Percentiles rank a stretch among this genome's conserved stretches.
phyloP scores from a whole-genome alignment of 352 stramenopile genomes.

The Halophytophthora batemanensis region DNA sequence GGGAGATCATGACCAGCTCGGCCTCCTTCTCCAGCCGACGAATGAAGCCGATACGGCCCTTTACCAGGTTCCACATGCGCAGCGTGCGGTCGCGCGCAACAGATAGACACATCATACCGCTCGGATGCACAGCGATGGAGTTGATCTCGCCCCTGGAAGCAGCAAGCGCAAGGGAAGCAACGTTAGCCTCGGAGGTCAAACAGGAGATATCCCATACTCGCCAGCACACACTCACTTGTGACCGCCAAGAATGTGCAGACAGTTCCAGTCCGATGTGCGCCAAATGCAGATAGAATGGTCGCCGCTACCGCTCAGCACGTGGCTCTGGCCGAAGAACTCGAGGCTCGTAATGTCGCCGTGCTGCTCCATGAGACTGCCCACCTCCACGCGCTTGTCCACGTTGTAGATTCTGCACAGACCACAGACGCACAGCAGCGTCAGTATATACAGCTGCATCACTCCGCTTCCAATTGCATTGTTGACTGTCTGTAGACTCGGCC shows the following conservation, averaged over 20 bases:
- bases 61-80: constrained; percentile 90
- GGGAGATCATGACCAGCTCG: constrained; percentile 70
- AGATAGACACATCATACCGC: constrained; percentile 84
- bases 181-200: not conserved
- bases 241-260: constrained; percentile 84
- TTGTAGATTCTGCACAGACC: constrained; percentile 74
- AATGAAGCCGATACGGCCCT: constrained; percentile 87
- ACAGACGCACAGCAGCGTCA: constrained; percentile 6
- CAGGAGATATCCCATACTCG: not conserved
- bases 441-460: not conserved
- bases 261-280: constrained; percentile 89
- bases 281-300: constrained; percentile 90
- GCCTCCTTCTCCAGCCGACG: constrained; percentile 81
- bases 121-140: constrained; percentile 85
- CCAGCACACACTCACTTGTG: constrained; percentile 57
- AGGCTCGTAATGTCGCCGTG: constrained; percentile 83
- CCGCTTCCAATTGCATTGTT: constrained; percentile 2
- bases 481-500: not conserved
- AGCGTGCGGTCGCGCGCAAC: constrained; percentile 80
- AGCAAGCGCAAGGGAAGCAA: not conserved
- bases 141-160: constrained; percentile 65
- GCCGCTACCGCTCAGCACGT: constrained; percentile 83
- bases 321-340: constrained; percentile 84
- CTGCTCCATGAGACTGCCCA: constrained; percentile 86
- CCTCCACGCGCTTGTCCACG: constrained; percentile 83